These are phyloP conservation scores for Elsinoe perseae DNA, from an alignment of 2,329 filamentous ascomycete species.

Conservation along the genomic window DNA sequence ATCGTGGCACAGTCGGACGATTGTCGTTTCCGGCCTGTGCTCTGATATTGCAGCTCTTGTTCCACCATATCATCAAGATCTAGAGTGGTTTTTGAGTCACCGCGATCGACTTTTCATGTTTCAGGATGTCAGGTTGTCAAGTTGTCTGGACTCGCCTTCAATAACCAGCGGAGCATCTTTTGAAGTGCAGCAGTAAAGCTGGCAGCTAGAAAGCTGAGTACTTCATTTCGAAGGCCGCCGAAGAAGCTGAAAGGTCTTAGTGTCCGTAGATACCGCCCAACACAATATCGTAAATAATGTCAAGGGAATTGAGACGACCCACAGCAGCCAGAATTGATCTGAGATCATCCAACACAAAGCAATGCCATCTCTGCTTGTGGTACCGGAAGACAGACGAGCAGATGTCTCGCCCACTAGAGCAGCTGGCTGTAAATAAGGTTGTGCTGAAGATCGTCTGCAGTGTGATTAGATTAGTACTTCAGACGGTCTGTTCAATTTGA, in stretches of 20 bases:
- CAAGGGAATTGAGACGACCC: slow-evolving; percentile 4
- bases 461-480: not conserved
- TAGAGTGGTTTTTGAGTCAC: no score
- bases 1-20: no score
- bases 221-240: no score
- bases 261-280: not conserved
- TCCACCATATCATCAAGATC: no score
- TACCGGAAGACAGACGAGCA: not conserved
- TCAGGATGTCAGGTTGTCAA: no score
- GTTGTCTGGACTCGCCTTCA: no score
- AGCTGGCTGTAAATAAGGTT: slow-evolving; percentile 10
- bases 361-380: not conserved
- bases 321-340: slow-evolving; percentile 13
- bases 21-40: no score
- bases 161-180: no score
- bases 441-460: slow-evolving; percentile 17
- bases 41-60: no score
- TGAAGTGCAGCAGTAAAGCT: no score
- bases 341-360: not conserved
- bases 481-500: not conserved
- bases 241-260: not conserved
- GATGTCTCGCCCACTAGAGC: not conserved
- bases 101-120: no score
- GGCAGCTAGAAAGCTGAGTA: no score
- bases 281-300: not conserved